Evolutionary conservation across 2,329 filamentous ascomycete genomes (phyloP), one percentile per base, ranked within the genome.

Genomic region (Diaporthe longicolla): DNA sequence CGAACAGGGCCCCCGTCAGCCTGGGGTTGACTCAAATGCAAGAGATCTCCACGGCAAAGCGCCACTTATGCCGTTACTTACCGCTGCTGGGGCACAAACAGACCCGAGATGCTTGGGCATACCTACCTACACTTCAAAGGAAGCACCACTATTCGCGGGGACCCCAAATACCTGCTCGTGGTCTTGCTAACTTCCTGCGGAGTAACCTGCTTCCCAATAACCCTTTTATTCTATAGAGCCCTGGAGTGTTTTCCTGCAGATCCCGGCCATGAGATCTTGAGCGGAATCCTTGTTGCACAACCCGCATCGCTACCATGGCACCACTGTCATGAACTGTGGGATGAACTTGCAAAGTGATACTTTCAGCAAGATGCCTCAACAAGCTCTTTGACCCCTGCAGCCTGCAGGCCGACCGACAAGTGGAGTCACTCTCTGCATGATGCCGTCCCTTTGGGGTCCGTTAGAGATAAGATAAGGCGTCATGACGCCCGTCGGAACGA

Each of bases 381-480:
- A 19, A 32, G 26, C 40, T 63, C 13, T 35, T 21, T 26, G 15
- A 61, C 21, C 58, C 59, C 59, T 63, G 59, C 59, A 63, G 24
- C 24, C 15, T 21, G 24, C 19, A n/a, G 40, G 59, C 59, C 59
- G 43, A 24, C 21, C 59, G 11, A 26, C 26, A 29, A 43, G 59
- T 65, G 61, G 61, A 35, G 61, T 68, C 32, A 26, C 21, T 17
- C 4, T n/a, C 55, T 71, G 57, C 57, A 50, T 45, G 24, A 21
- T 43, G 45, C 57, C 57, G 59, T 45, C 24, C 40, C 10, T 32
- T 63, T 48, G 59, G 17, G 59, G 59, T 48, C 59, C 15, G n/a
- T 71, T 43, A 61, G 70, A 71, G 70, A 71, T 71, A 71, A 71
- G 70, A 71, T 71, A 71, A 63, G 21, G 57, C 57, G 58, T 71